Evolutionary conservation across 2,329 filamentous ascomycete genomes (phyloP).

Genomic region (Rhinocladiella similis): DNA sequence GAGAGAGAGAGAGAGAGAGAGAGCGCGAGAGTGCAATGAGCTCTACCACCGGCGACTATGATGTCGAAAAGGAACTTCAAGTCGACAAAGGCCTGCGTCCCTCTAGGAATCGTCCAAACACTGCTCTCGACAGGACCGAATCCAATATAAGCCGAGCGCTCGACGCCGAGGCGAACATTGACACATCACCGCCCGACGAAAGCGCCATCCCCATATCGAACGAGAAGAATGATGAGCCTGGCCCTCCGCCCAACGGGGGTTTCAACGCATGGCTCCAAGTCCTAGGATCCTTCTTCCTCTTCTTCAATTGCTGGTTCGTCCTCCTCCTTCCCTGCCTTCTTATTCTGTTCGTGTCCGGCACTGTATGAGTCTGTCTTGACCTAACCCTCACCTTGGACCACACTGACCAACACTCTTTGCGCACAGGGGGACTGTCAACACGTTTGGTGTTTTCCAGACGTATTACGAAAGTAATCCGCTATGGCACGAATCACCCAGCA

Average conservation of each 20-base stretch:
- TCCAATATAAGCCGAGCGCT: slow-evolving; percentile 18
- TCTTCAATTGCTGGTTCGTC: slow-evolving; percentile 36
- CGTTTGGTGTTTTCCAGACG: slow-evolving; percentile 37
- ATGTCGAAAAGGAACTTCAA: slow-evolving; percentile 7
- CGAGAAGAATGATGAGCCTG: slow-evolving; percentile 13
- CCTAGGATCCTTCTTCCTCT: slow-evolving; percentile 33
- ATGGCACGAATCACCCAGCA: slow-evolving; percentile 34
- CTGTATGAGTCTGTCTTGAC: too few relatives aligned
- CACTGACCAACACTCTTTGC: too few relatives aligned
- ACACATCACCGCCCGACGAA: not conserved
- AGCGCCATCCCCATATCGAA: not conserved
- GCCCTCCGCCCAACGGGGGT: slow-evolving; percentile 34
- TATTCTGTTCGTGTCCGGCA: not conserved
- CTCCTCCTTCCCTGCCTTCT: not conserved
- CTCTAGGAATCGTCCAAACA: slow-evolving; percentile 1
- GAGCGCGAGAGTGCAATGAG: slow-evolving; percentile 11
- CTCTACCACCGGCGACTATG: slow-evolving; percentile 17
- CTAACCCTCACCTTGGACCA: too few relatives aligned
- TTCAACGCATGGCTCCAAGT: slow-evolving; percentile 38
- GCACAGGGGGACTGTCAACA: slow-evolving; percentile 31
- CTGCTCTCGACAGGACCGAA: slow-evolving; percentile 5
- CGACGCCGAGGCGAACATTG: slow-evolving; percentile 22
- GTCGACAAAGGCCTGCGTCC: not conserved
- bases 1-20: too few relatives aligned
- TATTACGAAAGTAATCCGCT: slow-evolving; percentile 34